These are phyloP conservation scores for Clathrospora elynae DNA, from an alignment of 2,329 filamentous ascomycete genomes.

Conservation along the genomic window DNA sequence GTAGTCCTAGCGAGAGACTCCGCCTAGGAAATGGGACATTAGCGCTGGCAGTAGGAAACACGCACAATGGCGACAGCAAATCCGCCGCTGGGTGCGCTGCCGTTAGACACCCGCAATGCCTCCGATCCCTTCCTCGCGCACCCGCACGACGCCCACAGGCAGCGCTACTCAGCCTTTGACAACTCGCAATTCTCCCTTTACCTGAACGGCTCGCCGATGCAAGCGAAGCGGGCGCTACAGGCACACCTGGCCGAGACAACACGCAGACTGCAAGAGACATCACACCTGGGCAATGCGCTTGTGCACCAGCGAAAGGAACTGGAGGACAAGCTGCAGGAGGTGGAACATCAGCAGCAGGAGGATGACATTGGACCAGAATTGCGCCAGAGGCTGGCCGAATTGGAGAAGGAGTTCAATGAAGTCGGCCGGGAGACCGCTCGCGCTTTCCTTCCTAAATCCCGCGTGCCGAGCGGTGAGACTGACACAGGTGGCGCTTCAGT, in stretches of 20 bases:
- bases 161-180: slow-evolving; percentile 85
- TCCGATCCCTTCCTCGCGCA: slow-evolving; percentile 54
- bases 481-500: slow-evolving; percentile 46
- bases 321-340: slow-evolving; percentile 78
- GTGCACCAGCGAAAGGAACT: slow-evolving; percentile 86
- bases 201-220: slow-evolving; percentile 76
- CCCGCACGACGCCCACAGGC: slow-evolving; percentile 51
- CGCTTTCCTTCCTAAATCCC: slow-evolving; percentile 81
- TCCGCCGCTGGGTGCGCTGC: slow-evolving; percentile 48
- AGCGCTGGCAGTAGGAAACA: slow-evolving; percentile 20
- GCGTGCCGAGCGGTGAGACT: slow-evolving; percentile 66
- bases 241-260: slow-evolving; percentile 93
- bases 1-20: slow-evolving; percentile 4
- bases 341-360: slow-evolving; percentile 73
- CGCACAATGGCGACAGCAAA: slow-evolving; percentile 53
- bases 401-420: slow-evolving; percentile 95
- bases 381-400: slow-evolving; percentile 78
- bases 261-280: slow-evolving; percentile 86
- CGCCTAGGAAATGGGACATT: slow-evolving; percentile 38
- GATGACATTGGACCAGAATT: slow-evolving; percentile 82
- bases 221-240: slow-evolving; percentile 86
- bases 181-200: slow-evolving; percentile 77
- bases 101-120: slow-evolving; percentile 45
- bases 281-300: slow-evolving; percentile 83
- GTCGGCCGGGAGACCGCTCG: slow-evolving; percentile 87